Percentiles rank a stretch among this genome's conserved stretches.
Evolutionary conservation across 73 alveolate genomes (phyloP).

Genomic region (Stentor coeruleus): DNA sequence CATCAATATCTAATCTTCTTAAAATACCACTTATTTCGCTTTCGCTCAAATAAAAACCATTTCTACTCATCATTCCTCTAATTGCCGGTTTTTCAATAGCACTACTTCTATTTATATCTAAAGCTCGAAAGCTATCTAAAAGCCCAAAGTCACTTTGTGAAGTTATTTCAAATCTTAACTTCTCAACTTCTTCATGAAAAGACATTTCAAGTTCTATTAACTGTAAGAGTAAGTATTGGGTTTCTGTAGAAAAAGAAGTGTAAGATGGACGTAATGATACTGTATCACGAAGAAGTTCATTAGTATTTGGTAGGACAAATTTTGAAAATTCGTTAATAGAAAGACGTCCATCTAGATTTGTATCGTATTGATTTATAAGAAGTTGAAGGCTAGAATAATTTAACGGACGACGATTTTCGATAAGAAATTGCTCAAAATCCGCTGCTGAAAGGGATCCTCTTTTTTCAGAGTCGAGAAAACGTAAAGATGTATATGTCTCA

Average conservation of each 20-base stretch:
- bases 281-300: not conserved
- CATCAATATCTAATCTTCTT: constrained; percentile 53
- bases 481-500: constrained; percentile 59
- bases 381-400: not conserved
- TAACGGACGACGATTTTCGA: constrained; percentile 9
- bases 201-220: constrained; percentile 47
- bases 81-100: constrained; percentile 24
- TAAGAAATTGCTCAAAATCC: constrained; percentile 28
- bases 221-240: constrained; percentile 40
- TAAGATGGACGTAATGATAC: constrained; percentile 23
- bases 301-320: not conserved
- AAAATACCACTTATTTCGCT: constrained; percentile 36
- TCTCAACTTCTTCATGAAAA: constrained; percentile 40
- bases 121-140: constrained; percentile 31
- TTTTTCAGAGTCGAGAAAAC: constrained; percentile 38
- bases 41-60: constrained; percentile 31
- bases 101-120: constrained; percentile 28
- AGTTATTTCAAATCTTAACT: constrained; percentile 33
- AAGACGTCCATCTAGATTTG: constrained; percentile 31
- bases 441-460: constrained; percentile 29
- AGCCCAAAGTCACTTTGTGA: constrained; percentile 35
- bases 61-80: constrained; percentile 34
- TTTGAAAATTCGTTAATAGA: constrained; percentile 26
- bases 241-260: constrained; percentile 28
- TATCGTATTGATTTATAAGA: constrained; percentile 25